Evolutionary conservation across 495 filamentous ascomycete species (phyloP).

Genomic region (Aspergillus bertholletiae): DNA sequence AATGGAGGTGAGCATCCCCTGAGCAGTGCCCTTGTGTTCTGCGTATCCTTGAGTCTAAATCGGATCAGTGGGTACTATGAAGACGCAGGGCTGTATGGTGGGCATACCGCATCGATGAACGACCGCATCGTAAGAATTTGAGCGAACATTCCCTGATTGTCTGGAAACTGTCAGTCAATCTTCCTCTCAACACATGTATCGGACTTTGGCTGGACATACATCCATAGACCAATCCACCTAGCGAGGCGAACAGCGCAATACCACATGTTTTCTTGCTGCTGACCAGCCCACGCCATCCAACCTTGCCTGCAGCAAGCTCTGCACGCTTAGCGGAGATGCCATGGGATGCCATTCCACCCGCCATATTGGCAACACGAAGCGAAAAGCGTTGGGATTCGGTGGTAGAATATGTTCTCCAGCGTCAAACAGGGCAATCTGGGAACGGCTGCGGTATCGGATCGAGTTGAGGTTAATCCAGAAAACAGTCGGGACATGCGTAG

Average conservation of each 20-base stretch:
- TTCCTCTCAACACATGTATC: neutral
- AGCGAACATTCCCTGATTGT: conserved; percentile 40
- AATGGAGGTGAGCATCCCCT: conserved; percentile 68
- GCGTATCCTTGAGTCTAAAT: conserved; percentile 30
- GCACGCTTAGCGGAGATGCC: conserved; percentile 35
- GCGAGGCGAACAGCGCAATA: conserved; percentile 34
- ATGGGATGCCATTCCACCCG: conserved; percentile 4
- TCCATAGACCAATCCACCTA: conserved; percentile 37
- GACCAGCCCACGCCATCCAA: conserved; percentile 24
- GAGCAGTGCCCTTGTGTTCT: conserved; percentile 30
- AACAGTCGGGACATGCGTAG: no score
- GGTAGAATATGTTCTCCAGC: neutral
- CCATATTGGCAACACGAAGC: neutral
- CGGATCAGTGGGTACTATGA: neutral
- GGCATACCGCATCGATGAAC: conserved; percentile 24
- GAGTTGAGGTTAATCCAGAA: no score
- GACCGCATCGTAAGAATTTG: conserved; percentile 33
- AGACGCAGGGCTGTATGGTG: neutral
- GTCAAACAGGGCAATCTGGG: neutral
- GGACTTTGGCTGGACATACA: conserved; percentile 16
- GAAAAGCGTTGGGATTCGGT: neutral
- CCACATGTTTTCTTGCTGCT: conserved; percentile 31
- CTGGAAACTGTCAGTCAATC: conserved; percentile 12
- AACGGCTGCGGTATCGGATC: neutral
- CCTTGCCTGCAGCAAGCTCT: conserved; percentile 26